phyloP scores from a whole-genome alignment of 106 monocot species.

The Dendrobium huoshanense region DNA sequence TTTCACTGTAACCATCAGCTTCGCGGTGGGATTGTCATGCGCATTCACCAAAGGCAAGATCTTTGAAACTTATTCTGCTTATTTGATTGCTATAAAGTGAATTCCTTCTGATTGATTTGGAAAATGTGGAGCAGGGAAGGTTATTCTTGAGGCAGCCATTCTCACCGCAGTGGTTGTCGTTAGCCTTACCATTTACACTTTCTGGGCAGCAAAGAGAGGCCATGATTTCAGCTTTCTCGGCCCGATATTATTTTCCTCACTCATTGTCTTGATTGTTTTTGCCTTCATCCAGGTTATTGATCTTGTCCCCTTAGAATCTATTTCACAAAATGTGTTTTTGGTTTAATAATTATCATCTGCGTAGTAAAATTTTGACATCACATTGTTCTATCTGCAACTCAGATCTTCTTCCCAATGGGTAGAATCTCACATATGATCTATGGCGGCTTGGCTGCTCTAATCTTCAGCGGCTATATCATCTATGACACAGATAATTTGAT shows the following conservation, averaged over 20 bases:
- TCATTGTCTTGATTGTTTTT: constrained; percentile 37
- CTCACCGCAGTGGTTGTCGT: constrained; percentile 40
- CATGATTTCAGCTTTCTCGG: constrained; percentile 49
- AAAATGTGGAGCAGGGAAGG: constrained; percentile 26
- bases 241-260: constrained; percentile 36
- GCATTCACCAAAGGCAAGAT: constrained; percentile 64
- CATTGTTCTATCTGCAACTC: background rate
- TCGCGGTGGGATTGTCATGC: constrained; percentile 59
- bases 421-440: constrained; percentile 18
- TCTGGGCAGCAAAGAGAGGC: constrained; percentile 43
- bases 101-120: background rate
- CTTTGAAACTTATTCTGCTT: background rate
- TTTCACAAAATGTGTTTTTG: background rate
- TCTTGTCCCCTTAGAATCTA: background rate
- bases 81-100: background rate
- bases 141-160: constrained; percentile 49
- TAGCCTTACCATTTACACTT: constrained; percentile 52
- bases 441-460: background rate
- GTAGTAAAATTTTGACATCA: background rate
- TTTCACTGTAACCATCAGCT: constrained; percentile 66
- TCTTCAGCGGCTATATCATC: constrained; percentile 33
- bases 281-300: constrained; percentile 41
- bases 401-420: constrained; percentile 25
- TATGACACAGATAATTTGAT: constrained; percentile 42
- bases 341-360: no score